Evolutionary conservation across 192 early-diverging fungal genomes (phyloP).

Genomic region (Podila horticola): DNA sequence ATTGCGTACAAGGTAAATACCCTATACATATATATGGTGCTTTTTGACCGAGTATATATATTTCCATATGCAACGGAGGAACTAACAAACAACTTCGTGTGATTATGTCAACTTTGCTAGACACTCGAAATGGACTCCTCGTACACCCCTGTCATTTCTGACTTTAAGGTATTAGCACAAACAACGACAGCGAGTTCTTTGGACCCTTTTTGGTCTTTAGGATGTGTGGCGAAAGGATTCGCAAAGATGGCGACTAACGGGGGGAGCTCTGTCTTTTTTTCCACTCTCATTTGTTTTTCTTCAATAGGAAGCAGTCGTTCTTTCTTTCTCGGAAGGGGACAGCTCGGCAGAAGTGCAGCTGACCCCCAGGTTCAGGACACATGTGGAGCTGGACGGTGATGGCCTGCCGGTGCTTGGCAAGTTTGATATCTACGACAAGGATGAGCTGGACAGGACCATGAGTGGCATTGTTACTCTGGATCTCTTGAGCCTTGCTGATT

Average conservation of each 20-base stretch:
- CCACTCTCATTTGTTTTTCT: neutral
- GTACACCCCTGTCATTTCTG: constrained; percentile 38
- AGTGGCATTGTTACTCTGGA: constrained; percentile 22
- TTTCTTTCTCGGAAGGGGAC: constrained; percentile 6
- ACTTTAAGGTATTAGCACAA: constrained; percentile 26
- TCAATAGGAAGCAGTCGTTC: constrained; percentile 28
- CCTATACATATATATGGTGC: neutral
- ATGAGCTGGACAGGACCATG: constrained; percentile 9
- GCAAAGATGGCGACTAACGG: neutral
- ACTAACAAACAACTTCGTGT: neutral
- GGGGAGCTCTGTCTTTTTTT: neutral
- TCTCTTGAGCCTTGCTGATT: constrained; percentile 25
- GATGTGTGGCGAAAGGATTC: neutral
- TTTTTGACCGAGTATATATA: too few species aligned
- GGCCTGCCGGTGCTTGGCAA: constrained; percentile 33
- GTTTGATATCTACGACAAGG: constrained; percentile 43
- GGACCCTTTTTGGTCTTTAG: neutral
- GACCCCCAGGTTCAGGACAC: constrained; percentile 18
- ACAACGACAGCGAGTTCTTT: neutral
- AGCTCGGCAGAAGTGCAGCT: constrained; percentile 25
- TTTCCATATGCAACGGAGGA: neutral
- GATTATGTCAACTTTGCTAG: constrained; percentile 13
- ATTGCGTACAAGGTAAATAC: constrained; percentile 6
- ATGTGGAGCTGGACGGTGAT: constrained; percentile 16
- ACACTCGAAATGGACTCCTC: constrained; percentile 34